Evolutionary conservation across 129 eudicot species (phyloP), one percentile per base, ranked within the genome.

Genomic region (Cynara cardunculus): DNA sequence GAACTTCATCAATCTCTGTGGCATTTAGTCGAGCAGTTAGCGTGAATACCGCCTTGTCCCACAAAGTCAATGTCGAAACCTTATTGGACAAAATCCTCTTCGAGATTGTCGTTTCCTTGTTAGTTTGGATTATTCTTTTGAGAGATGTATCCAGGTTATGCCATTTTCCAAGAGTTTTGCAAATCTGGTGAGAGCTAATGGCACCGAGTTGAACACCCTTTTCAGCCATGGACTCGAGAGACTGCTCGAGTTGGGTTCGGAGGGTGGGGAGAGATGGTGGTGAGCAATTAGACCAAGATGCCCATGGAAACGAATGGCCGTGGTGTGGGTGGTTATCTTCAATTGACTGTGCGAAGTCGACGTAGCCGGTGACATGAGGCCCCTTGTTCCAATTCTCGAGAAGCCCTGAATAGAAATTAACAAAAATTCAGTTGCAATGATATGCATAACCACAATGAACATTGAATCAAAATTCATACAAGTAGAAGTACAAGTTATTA

Each of bases 231-330:
- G 87, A 76, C 30, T 94, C 98, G 16, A 94, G 90, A 70, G 92
- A 87, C 12, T 71, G 12, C 26, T 94, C 97, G n/a, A 94, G 87
- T 62, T 89, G 92, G 56, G 75, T 39, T 5, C 80, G 72, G 25
- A 93, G 88, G 1, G 86, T 71, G 30, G 76, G 72, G 10, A 91
- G 89, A 31, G 83, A 35, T 0, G 98, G 98, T 2, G 89, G 86
- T 3, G 87, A 65, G 81, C 92, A 91, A 76, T 70, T 84, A 30
- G 89, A 76, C 98, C 98, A 94, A 32, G 97, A 90, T 0, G 84
- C 71, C 98, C 98, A 94, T 11, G 98, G 98, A 78, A 78, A 90
- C 11, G 98, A 90, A 25, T 86, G 84, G 0, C 92, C 91, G 31
- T 91, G 91, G 67, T 69, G 71, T 0, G 98, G 98, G 80, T 94